Evolutionary conservation across 192 early-diverging fungal species (phyloP), one percentile per base, ranked within the genome.

Genomic region (Linnemannia elongata): DNA sequence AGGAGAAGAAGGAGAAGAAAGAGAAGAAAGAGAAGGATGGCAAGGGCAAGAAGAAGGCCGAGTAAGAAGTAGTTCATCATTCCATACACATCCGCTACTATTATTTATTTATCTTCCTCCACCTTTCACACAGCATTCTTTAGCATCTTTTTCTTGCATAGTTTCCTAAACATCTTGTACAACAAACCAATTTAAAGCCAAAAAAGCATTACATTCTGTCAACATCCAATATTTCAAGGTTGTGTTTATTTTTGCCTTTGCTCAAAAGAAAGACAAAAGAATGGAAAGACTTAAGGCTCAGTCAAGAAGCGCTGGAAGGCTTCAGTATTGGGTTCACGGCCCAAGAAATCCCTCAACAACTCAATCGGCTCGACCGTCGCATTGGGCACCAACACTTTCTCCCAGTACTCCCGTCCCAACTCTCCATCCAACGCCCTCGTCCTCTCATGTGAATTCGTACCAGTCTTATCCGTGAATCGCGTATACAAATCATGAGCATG

Each of bases 401-500:
- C 90, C 77, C 96, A 94, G 77, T 97, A 97, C 78, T 92, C 92
- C n/a, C 89, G 57, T 22, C 96, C 96, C 7, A 93, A 89, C 47
- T 84, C 83, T 10, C 88, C 77, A 80, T 93, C 93, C 54, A 92
- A 63, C 18, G 96, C 88, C 24, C 94, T 91, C n/a, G 90, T 90
- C n/a, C 41, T 15, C 70, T 91, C 88, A 87, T 96, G 96, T 24
- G 94, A 90, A 33, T 66, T 6, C 38, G 38, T 39, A 39, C 38
- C 38, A 39, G 81, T 20, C 17, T 47, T 71, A 12, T 24, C 45
- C 24, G 20, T 38, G 72, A 87, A 87, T 15, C 79, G 60, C 2
- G 90, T 95, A 83, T 91, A 97, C 92, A 97, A 95, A 89, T 97
- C 97, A 42, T 94, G 94, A 7, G 94, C 93, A 81, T 93, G 96